These are phyloP conservation scores for Protea cynaroides DNA, from an alignment of 164 flowering plant genomes.

Conservation along the genomic window DNA sequence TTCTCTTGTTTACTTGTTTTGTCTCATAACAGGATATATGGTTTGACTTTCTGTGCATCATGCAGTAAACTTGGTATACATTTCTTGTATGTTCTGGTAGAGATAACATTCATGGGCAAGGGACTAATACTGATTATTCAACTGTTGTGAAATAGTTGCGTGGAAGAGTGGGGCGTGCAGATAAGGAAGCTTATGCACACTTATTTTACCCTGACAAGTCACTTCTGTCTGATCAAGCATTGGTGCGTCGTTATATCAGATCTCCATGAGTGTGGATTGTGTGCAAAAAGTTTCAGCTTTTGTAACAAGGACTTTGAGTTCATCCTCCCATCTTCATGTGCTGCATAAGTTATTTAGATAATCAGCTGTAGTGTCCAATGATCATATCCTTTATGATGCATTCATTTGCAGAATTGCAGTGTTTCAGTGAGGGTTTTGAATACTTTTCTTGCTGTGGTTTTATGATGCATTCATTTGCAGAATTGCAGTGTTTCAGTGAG, in stretches of 20 bases:
- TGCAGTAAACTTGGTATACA: not conserved
- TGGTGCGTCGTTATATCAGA: slow-evolving; percentile 37
- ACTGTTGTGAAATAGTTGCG: slow-evolving; percentile 49
- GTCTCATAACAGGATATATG: too few species aligned
- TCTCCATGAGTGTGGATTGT: not conserved
- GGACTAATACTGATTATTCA: slow-evolving; percentile 7
- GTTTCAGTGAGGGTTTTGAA: not conserved
- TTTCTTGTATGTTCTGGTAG: not conserved
- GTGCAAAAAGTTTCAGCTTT: not conserved
- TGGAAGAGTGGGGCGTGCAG: slow-evolving; percentile 95
- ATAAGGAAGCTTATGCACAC: slow-evolving; percentile 92
- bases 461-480: too few species aligned
- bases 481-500: not conserved
- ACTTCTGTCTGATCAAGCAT: slow-evolving; percentile 65
- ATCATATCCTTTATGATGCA: not conserved
- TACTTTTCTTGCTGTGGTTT: not conserved
- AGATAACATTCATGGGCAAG: not conserved
- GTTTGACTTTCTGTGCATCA: not conserved
- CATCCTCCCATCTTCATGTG: not conserved
- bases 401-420: not conserved
- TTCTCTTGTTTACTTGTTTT: too few species aligned
- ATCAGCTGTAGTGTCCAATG: not conserved
- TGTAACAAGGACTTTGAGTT: not conserved
- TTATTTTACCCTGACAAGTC: slow-evolving; percentile 85
- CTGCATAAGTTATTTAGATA: not conserved